Conservation (phyloP, 2,329 filamentous ascomycete genomes). For the Venturia asperata region DNA sequence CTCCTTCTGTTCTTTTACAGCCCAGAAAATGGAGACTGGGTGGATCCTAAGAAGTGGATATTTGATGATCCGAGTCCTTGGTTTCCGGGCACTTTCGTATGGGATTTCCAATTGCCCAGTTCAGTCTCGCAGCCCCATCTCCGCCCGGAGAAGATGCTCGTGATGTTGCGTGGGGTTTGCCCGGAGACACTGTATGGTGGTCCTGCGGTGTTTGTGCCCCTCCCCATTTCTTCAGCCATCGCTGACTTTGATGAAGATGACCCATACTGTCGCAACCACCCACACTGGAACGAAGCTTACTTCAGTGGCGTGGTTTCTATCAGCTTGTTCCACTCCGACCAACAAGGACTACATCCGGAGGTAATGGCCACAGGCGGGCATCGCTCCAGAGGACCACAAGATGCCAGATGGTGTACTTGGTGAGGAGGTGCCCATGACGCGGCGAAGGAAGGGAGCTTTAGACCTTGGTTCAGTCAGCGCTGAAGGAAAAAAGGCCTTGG, state of each 20-base stretch:
- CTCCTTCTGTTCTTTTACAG: conserved; percentile 39
- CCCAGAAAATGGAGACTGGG: conserved; percentile 29
- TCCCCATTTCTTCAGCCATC: not conserved
- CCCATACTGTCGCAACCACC: not conserved
- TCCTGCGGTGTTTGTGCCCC: conserved; percentile 33
- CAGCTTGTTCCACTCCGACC: not conserved
- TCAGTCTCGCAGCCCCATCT: conserved; percentile 35
- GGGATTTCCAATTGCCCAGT: conserved; percentile 32
- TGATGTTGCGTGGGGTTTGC: conserved; percentile 33
- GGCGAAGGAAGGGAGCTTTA: not conserved
- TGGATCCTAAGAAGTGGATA: conserved; percentile 36
- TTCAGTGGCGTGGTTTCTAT: not conserved
- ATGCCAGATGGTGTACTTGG: not conserved
- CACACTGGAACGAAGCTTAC: not conserved
- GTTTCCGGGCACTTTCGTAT: conserved; percentile 36
- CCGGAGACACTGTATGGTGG: conserved; percentile 40
- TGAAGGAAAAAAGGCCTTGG: not conserved
- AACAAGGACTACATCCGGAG: not conserved
- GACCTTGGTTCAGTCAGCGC: not conserved
- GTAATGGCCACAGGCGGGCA: not conserved
- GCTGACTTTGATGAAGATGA: not conserved
- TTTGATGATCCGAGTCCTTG: conserved; percentile 28
- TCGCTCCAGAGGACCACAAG: not conserved
- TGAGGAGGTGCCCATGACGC: not conserved
- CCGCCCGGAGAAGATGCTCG: conserved; percentile 32